phyloP scores from a whole-genome alignment of 2,329 filamentous ascomycete genomes.

The Colletotrichum chrysophilum region DNA sequence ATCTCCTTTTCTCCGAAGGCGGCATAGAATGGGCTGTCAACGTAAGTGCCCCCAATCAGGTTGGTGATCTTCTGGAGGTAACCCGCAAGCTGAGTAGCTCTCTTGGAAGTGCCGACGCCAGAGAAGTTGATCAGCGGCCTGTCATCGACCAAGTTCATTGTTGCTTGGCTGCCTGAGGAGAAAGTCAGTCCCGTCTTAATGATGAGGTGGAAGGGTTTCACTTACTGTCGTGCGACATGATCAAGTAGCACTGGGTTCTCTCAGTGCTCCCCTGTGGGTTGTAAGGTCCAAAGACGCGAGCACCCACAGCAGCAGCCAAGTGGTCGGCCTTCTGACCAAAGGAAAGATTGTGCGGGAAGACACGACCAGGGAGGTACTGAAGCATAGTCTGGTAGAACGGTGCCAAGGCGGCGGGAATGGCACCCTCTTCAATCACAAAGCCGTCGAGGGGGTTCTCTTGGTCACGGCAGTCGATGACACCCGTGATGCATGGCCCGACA shows the following conservation, averaged over 20 bases:
- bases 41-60: constrained; percentile 63
- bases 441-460: constrained; percentile 62
- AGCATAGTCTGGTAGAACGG: constrained; percentile 62
- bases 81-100: constrained; percentile 57
- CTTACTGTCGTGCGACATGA: constrained; percentile 69
- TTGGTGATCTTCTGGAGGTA: constrained; percentile 59
- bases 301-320: constrained; percentile 52
- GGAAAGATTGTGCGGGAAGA: constrained; percentile 40
- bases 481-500: constrained; percentile 66
- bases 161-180: constrained; percentile 56
- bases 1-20: constrained; percentile 61
- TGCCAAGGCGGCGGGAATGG: constrained; percentile 61
- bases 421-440: constrained; percentile 69
- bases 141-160: constrained; percentile 62
- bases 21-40: constrained; percentile 62
- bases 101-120: constrained; percentile 60
- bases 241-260: constrained; percentile 66
- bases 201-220: not conserved
- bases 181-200: not conserved
- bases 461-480: constrained; percentile 64
- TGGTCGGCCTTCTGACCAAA: constrained; percentile 47
- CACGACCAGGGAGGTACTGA: constrained; percentile 55
- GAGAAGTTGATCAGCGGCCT: constrained; percentile 64
- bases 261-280: constrained; percentile 58
- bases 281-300: constrained; percentile 63